phyloP scores from a whole-genome alignment of 2,329 filamentous ascomycete genomes.

The Neospermospora avenae region DNA sequence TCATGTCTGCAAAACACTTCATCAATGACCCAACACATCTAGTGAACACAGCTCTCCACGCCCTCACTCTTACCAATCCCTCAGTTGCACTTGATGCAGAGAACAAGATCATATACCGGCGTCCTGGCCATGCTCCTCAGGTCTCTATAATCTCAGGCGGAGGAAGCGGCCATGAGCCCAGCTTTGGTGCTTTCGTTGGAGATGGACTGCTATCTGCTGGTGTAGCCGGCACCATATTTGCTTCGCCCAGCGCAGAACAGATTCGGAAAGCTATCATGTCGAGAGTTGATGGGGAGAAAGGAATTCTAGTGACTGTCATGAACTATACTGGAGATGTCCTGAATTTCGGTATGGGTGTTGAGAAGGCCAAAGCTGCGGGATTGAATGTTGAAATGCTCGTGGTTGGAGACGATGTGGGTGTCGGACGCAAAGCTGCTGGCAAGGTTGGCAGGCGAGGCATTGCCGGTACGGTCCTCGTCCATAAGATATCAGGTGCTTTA shows the following conservation, averaged over 20 bases:
- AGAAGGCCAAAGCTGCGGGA: constrained; percentile 82
- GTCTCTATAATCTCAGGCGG: constrained; percentile 86
- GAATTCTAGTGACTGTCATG: constrained; percentile 89
- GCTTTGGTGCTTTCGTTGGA: constrained; percentile 82
- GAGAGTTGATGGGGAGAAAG: constrained; percentile 66
- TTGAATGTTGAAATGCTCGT: constrained; percentile 83
- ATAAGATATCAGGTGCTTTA: constrained; percentile 83
- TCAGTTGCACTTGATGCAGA: constrained; percentile 71
- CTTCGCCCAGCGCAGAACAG: constrained; percentile 77
- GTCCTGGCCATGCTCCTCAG: constrained; percentile 54
- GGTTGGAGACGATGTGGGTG: constrained; percentile 88
- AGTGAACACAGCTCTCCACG: constrained; percentile 71
- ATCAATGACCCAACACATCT: constrained; percentile 79
- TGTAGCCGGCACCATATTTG: constrained; percentile 85
- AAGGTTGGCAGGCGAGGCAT: constrained; percentile 91
- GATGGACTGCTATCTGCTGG: constrained; percentile 75
- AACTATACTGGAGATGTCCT: constrained; percentile 90
- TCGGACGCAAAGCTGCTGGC: constrained; percentile 76
- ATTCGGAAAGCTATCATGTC: constrained; percentile 72
- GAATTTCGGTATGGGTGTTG: constrained; percentile 90
- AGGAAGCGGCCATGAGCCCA: constrained; percentile 86
- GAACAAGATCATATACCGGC: constrained; percentile 82
- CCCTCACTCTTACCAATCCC: constrained; percentile 80
- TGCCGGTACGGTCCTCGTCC: constrained; percentile 85
- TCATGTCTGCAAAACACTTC: constrained; percentile 74